Conservation (phyloP, 139 green algal genomes). For the Volvox africanus region DNA sequence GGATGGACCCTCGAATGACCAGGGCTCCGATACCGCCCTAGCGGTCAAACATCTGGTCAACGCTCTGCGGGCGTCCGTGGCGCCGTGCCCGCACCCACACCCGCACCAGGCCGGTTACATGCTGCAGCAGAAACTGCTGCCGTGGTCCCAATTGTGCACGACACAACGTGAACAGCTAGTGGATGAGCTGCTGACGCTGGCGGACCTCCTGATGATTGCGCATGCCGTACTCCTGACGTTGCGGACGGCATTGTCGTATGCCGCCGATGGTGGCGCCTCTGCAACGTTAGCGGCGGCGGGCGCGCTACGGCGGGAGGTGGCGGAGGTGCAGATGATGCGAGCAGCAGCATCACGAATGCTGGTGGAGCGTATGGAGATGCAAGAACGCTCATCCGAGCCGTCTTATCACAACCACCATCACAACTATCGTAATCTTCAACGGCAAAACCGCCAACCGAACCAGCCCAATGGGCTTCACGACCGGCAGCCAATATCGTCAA, state of each 20-base stretch:
- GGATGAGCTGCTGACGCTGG: slow-evolving; percentile 30
- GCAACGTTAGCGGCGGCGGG: slow-evolving; percentile 4
- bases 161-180: slow-evolving; percentile 20
- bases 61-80: slow-evolving; percentile 4
- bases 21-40: not conserved
- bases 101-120: not conserved
- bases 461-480: not conserved
- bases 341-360: not conserved
- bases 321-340: slow-evolving; percentile 33
- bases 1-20: not conserved
- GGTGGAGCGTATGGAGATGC: slow-evolving; percentile 35
- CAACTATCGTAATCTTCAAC: not conserved
- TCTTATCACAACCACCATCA: not conserved
- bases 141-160: not conserved
- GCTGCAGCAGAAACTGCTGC: not conserved
- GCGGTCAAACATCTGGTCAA: slow-evolving; percentile 28
- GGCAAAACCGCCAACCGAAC: not conserved
- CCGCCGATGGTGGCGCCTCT: not conserved
- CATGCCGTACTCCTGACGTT: slow-evolving; percentile 26
- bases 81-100: not conserved
- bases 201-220: slow-evolving; percentile 24
- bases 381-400: slow-evolving; percentile 4
- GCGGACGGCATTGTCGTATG: slow-evolving; percentile 28
- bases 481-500: not conserved
- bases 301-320: slow-evolving; percentile 38